Conservation (phyloP, 2,329 filamentous ascomycete species). For the Curvularia eragrostidis region DNA sequence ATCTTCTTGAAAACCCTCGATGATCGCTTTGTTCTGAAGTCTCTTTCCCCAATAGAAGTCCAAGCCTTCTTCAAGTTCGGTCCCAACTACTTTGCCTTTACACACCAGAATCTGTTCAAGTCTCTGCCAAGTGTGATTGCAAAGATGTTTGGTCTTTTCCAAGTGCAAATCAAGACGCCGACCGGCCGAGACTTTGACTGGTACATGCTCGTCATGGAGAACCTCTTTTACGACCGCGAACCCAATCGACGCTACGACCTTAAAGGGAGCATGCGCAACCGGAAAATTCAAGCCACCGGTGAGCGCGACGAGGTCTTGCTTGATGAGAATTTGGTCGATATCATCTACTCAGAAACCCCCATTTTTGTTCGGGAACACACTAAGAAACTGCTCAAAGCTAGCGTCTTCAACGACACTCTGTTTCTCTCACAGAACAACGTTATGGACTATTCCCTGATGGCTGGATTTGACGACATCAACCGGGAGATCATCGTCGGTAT, state of each 20-base stretch:
- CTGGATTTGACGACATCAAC: constrained; percentile 87
- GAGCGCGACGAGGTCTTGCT: constrained; percentile 95
- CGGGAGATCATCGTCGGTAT: constrained; percentile 97
- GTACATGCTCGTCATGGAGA: constrained; percentile 95
- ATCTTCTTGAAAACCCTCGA: constrained; percentile 97
- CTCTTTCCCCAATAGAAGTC: constrained; percentile 87
- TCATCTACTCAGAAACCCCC: constrained; percentile 90
- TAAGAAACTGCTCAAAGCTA: constrained; percentile 88
- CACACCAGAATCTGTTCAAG: constrained; percentile 94
- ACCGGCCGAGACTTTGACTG: constrained; percentile 94
- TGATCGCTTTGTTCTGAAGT: constrained; percentile 91
- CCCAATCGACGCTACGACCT: constrained; percentile 85
- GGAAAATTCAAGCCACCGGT: constrained; percentile 93
- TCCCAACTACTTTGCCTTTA: constrained; percentile 95
- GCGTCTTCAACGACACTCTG: constrained; percentile 96
- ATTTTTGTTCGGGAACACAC: constrained; percentile 95
- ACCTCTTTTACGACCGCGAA: constrained; percentile 92
- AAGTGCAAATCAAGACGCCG: constrained; percentile 96
- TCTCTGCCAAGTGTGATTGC: constrained; percentile 93
- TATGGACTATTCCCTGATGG: constrained; percentile 99
- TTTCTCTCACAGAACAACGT: constrained; percentile 95
- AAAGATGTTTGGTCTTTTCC: constrained; percentile 99
- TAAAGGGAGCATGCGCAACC: constrained; percentile 98
- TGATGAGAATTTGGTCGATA: constrained; percentile 99
- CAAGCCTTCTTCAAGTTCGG: constrained; percentile 94